Conservation (phyloP, 345 rosid genomes). For the Euclidium syriacum region DNA sequence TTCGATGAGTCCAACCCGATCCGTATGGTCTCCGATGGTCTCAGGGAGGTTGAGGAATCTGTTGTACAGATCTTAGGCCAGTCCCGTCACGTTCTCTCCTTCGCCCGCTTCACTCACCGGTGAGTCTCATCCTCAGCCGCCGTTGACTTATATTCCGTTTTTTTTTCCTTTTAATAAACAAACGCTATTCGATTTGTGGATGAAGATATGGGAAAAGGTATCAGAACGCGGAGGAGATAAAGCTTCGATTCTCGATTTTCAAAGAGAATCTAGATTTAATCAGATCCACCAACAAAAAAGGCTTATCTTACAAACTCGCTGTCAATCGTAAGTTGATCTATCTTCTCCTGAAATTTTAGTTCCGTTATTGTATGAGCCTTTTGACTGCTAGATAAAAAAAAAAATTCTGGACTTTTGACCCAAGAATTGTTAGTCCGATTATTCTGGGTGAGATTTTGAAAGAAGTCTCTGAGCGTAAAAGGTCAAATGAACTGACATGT, state of each 20-base stretch:
- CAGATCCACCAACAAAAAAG: conserved; percentile 64
- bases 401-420: neutral
- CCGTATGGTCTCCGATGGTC: conserved; percentile 56
- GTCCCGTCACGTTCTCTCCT: conserved; percentile 51
- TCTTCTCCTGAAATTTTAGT: neutral
- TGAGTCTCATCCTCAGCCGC: conserved; percentile 1
- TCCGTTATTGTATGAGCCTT: neutral
- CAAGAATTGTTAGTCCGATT: neutral
- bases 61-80: conserved; percentile 55
- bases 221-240: conserved; percentile 62
- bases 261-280: conserved; percentile 67
- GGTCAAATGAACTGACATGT: neutral
- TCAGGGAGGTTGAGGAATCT: conserved; percentile 50
- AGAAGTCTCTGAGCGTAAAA: neutral
- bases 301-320: conserved; percentile 60
- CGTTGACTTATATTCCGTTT: neutral
- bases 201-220: conserved; percentile 70
- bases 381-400: neutral
- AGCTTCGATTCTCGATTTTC: conserved; percentile 66
- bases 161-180: neutral
- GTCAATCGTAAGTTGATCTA: conserved; percentile 52
- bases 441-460: neutral
- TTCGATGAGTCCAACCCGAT: conserved; percentile 69
- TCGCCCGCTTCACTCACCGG: conserved; percentile 77
- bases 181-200: neutral